Evolutionary conservation across 805 yeast species (phyloP), one percentile per base, ranked within the genome.

Genomic region (Wickerhamomyces chaumierensis): DNA sequence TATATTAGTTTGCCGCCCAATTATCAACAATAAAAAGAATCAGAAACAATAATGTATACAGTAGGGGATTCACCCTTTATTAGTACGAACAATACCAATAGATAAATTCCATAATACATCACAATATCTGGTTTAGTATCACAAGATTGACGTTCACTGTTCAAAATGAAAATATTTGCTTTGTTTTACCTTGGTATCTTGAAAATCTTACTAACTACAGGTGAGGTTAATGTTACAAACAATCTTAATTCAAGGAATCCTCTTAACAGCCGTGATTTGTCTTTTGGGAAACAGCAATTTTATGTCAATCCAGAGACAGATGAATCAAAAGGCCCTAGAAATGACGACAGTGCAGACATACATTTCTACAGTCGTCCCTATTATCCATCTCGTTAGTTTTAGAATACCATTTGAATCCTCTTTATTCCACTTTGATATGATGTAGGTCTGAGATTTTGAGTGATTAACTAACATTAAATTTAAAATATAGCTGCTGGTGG

Each of bases 401-500:
- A 36, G 39, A 25, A 25, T 25, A 25, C 29, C 9, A 7, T 35
- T 18, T 38, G 35, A 34, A 29, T 36, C 31, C n/a, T 16, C 25
- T 33, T 18, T 29, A 15, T 15, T 19, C 11, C 34, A 32, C 17
- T 33, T 35, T 13, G n/a, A 5, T 12, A 3, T 25, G 11, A 31
- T 18, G n/a, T n/a, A n/a, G 23, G 31, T 15, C n/a, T 11, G 18
- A 28, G 4, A 34, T 31, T 27, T 23, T 28, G 38, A 17, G 17
- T 16, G n/a, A 27, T 16, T 28, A 27, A 46, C 49, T 36, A 35
- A 37, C 33, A 16, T 27, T 11, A 11, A 7, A 4, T 25, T 25
- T 13, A n/a, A 4, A 9, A 7, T 21, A 9, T 33, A 49, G 56
- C 60, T n/a, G 56, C 53, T 36, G 75, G 73, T 6, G 75, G 77